Percentiles rank a stretch among this genome's conserved stretches.
phyloP scores from a whole-genome alignment of 169 alveolate genomes.

The Eimeria necatrix region DNA sequence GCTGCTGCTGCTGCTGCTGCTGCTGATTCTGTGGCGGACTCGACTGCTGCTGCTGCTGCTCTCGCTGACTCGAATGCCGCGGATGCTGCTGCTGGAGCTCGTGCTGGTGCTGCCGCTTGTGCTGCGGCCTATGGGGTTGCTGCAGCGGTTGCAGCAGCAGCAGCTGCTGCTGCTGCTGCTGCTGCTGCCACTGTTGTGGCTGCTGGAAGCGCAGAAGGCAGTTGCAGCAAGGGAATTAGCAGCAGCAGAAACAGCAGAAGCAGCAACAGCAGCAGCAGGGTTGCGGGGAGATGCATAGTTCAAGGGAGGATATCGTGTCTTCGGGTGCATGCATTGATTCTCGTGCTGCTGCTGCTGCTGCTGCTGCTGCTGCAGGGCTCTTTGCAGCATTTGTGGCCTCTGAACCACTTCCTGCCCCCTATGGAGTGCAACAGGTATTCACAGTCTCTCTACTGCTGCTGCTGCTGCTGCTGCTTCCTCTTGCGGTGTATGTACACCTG shows the following conservation, averaged over 20 bases:
- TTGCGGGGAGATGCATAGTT: too few species aligned
- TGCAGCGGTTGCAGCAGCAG: not conserved
- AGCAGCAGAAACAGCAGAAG: not conserved
- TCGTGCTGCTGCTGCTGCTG: slow-evolving; percentile 34
- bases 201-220: too few species aligned
- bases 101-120: not conserved
- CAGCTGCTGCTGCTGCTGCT: slow-evolving; percentile 22
- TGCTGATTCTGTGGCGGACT: not conserved
- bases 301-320: too few species aligned
- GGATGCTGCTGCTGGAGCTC: not conserved
- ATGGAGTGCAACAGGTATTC: slow-evolving; percentile 32
- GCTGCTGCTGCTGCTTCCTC: too few species aligned
- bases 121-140: not conserved
- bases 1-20: slow-evolving; percentile 51
- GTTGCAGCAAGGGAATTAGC: too few species aligned
- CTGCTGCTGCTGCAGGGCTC: slow-evolving; percentile 32
- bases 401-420: slow-evolving; percentile 2
- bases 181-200: not conserved
- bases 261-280: not conserved
- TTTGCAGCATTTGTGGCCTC: slow-evolving; percentile 59
- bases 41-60: slow-evolving; percentile 7
- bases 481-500: not conserved
- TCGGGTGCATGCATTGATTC: not conserved
- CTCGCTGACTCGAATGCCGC: not conserved
- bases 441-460: not conserved